Conservation (phyloP, 2,329 filamentous ascomycete genomes). For the Xylariomycetidae sp. region DNA sequence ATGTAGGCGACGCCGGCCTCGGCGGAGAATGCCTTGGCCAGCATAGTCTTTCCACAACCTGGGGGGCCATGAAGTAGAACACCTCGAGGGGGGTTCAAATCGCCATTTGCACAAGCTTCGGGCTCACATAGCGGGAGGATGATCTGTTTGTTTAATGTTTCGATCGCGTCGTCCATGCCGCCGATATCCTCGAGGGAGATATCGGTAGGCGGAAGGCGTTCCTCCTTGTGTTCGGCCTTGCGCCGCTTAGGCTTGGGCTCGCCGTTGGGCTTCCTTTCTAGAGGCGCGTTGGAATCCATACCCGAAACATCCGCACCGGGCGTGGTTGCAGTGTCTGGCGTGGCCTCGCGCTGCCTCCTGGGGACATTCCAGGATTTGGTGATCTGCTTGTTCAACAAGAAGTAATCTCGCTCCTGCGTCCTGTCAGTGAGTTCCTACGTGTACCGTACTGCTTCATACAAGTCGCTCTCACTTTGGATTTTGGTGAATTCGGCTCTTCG, state of each 20-base stretch:
- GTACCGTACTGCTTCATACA: too few relatives aligned
- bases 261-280: constrained; percentile 53
- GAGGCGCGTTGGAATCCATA: constrained; percentile 21
- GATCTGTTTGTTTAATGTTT: constrained; percentile 63
- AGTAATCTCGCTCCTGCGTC: constrained; percentile 23
- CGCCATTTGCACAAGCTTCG: constrained; percentile 57
- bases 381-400: constrained; percentile 35
- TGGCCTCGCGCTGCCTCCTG: constrained; percentile 11
- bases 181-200: constrained; percentile 67
- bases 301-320: constrained; percentile 14
- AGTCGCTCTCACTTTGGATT: constrained; percentile 13
- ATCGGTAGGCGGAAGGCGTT: constrained; percentile 60
- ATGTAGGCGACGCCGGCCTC: constrained; percentile 73
- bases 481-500: constrained; percentile 20
- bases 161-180: constrained; percentile 66
- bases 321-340: constrained; percentile 14
- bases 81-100: constrained; percentile 65
- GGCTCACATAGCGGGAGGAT: constrained; percentile 67
- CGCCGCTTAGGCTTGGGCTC: constrained; percentile 62
- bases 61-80: constrained; percentile 78
- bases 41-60: constrained; percentile 80
- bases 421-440: too few relatives aligned
- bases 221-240: constrained; percentile 47
- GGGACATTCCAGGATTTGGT: constrained; percentile 33
- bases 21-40: constrained; percentile 73